Evolutionary conservation across 257 asterid species (phyloP), one percentile per base, ranked within the genome.

Genomic region (Solanum virginianum): DNA sequence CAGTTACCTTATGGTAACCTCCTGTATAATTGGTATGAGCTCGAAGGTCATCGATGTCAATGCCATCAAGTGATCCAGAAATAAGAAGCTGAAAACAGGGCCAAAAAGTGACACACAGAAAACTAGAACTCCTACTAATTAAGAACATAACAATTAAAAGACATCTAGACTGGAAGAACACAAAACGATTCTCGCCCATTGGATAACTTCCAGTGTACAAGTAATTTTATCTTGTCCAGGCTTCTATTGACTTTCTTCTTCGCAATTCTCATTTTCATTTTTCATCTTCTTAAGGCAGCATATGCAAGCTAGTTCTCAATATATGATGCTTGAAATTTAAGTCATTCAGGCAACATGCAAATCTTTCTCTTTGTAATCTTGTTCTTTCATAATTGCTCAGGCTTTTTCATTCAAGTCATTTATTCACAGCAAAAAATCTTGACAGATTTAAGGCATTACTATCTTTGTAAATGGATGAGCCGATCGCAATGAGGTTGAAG

Each of bases 11-110:
- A 57, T 94, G 97, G 90, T 97, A 97, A 86, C 99, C 99, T 54
- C 99, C 99, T 22, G 98, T 83, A 87, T 97, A 97, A 83, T 90
- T 92, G 80, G 98, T 90, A 89, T 95, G 90, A 80, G 91, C 92
- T 90, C 90, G 95, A 88, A 97, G 97, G 89, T 97, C 97, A 85
- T 92, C 94, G 74, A 97, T 77, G 89, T 95, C 95, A 89, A 93
- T 87, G 63, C 98, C 98, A 89, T 97, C 99, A 84, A 92, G 91
- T 43, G 99, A 90, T 85, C 99, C 99, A 85, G 98, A 92, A 82
- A 97, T 97, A 80, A 97, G 90, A 91, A 97, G 99, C 99, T 97
- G 91, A 71, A 85, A 62, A 55, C 81, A 62, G 80, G 84, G 82
- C 41, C 39, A 56, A 43, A 57, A 83, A 85, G 82, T 41, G 70